Conservation (phyloP, 176 grass and related monocot genomes). For the Triticum urartu region DNA sequence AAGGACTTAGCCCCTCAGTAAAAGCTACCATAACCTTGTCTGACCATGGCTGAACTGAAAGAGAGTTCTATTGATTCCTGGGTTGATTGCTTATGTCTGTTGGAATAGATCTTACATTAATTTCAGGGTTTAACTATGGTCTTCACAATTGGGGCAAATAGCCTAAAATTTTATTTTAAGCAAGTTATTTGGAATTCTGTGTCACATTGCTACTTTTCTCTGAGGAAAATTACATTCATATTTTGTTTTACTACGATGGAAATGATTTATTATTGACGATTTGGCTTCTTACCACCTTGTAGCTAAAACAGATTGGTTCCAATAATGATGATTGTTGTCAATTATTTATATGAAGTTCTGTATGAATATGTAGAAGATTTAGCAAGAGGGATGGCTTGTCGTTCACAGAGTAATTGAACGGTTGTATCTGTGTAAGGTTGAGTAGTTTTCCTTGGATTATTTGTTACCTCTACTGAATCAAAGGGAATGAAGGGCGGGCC, state of each 20-base stretch:
- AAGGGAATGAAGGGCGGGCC: background rate
- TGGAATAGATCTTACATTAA: background rate
- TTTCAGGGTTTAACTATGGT: background rate
- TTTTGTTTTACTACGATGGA: background rate
- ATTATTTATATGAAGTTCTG: background rate
- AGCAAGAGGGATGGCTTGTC: background rate
- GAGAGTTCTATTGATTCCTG: background rate
- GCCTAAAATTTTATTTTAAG: background rate
- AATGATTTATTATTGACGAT: background rate
- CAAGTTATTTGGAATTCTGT: background rate
- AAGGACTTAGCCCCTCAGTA: background rate
- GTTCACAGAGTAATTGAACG: background rate
- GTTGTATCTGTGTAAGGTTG: background rate
- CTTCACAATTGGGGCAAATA: background rate
- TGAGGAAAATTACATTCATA: background rate
- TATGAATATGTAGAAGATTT: background rate
- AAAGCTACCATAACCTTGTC: background rate
- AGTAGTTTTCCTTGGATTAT: background rate
- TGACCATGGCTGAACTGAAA: background rate
- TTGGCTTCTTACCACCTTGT: background rate
- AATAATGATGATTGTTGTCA: constrained; percentile 2
- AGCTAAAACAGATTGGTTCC: background rate
- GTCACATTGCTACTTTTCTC: background rate
- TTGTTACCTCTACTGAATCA: constrained; percentile 14
- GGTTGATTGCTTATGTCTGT: background rate